Percentiles rank a stretch among this genome's conserved stretches.
phyloP scores from a whole-genome alignment of 192 early-diverging fungal genomes.

The Coemansia sp. region DNA sequence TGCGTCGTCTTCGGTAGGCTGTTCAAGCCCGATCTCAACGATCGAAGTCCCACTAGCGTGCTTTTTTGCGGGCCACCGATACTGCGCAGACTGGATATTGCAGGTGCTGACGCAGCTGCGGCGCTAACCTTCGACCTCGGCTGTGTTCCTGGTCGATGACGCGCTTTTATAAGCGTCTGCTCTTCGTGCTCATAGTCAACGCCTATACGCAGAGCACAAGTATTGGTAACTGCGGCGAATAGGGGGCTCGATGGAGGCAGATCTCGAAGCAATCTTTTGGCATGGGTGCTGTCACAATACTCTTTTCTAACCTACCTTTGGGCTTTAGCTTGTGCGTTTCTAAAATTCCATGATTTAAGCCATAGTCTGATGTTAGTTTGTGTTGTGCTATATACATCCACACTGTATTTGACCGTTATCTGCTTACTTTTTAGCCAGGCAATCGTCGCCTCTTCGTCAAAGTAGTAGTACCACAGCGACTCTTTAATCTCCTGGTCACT shows the following conservation, averaged over 20 bases:
- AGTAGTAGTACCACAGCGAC: slow-evolving; percentile 72
- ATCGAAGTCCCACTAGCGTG: slow-evolving; percentile 14
- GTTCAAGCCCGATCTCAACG: slow-evolving; percentile 3
- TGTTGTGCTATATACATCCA: not conserved
- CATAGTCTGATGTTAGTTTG: not conserved
- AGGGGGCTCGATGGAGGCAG: no score
- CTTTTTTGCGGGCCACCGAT: not conserved
- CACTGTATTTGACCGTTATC: not conserved
- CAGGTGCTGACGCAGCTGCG: not conserved
- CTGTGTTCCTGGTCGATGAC: slow-evolving; percentile 32
- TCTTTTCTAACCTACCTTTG: slow-evolving; percentile 27
- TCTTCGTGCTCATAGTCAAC: slow-evolving; percentile 12
- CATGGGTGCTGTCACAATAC: not conserved
- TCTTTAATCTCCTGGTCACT: slow-evolving; percentile 67
- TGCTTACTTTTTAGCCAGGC: slow-evolving; percentile 69
- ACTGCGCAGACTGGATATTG: slow-evolving; percentile 10
- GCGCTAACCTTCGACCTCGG: not conserved
- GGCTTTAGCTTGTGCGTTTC: slow-evolving; percentile 38
- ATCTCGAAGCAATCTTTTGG: no score
- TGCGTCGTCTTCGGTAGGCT: slow-evolving; percentile 10
- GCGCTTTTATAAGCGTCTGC: slow-evolving; percentile 18
- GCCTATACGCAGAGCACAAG: slow-evolving; percentile 7
- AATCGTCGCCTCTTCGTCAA: slow-evolving; percentile 66
- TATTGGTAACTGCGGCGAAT: slow-evolving; percentile 1
- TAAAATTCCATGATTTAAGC: not conserved